A percentile compares a stretch with the other conserved stretches of the same genome.
Evolutionary conservation across 352 stramenopile species (phyloP).

Genomic region (Saprolegnia parasitica): DNA sequence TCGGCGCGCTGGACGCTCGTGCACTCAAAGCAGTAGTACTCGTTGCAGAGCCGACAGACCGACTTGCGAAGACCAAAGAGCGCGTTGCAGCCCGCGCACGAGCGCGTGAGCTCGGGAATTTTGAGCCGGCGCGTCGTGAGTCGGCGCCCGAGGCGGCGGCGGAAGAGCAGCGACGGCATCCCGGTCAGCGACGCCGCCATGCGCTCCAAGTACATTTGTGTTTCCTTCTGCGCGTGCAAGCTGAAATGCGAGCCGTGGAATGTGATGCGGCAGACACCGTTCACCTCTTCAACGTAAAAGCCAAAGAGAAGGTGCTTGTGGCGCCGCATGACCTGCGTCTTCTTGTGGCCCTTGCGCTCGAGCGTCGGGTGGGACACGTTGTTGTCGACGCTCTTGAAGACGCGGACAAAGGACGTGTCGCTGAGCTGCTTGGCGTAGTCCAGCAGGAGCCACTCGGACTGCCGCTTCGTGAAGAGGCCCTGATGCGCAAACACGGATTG

Average conservation of each 20-base stretch:
- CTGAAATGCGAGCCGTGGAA: constrained; percentile 17
- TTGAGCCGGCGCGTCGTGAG: not conserved
- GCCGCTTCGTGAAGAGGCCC: constrained; percentile 6
- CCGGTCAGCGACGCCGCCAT: constrained; percentile 15
- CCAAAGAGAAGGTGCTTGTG: constrained; percentile 26
- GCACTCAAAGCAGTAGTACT: constrained; percentile 15
- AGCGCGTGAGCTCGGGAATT: not conserved
- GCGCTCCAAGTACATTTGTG: constrained; percentile 11
- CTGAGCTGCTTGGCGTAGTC: constrained; percentile 21
- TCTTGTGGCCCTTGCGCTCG: not conserved
- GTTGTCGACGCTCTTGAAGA: constrained; percentile 29
- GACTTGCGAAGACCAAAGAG: not conserved
- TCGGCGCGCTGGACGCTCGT: constrained; percentile 22
- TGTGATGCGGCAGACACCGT: constrained; percentile 18
- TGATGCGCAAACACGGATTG: constrained; percentile 21
- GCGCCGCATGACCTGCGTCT: not conserved
- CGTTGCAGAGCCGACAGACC: constrained; percentile 23
- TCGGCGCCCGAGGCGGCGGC: constrained; percentile 20
- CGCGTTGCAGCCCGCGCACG: constrained; percentile 9
- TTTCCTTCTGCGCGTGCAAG: constrained; percentile 1
- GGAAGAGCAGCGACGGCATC: constrained; percentile 10
- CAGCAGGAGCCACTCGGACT: constrained; percentile 24
- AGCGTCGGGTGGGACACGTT: not conserved
- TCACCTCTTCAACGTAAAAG: constrained; percentile 26
- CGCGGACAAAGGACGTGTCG: constrained; percentile 15